Base-by-base conservation (phyloP, 257 asterid genomes). In the Scutellaria galericulata region DNA sequence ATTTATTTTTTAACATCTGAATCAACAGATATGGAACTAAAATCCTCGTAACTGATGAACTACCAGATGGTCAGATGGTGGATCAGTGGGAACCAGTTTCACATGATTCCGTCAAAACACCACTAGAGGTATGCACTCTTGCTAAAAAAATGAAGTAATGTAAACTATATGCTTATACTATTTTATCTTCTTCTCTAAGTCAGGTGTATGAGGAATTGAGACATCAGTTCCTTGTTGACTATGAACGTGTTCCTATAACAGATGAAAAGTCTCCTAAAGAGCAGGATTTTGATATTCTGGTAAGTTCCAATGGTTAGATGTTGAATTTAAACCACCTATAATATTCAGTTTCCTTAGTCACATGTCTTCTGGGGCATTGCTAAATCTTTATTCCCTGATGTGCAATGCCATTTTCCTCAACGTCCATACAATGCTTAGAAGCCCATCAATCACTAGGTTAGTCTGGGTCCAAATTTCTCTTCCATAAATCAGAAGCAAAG, bases 21-120 rank as follows among this genome's bases (percentile, higher is more conserved):
- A 78, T 77, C 68, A 72, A 79, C 96, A 93, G 98, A 82, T 93
- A 93, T 68, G 97, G 96, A 83, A 91, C 86, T 83, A 93, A 93
- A 84, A 91, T 93, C 87, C 96, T 93, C 66, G 98, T 93, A 53
- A 93, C 98, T 73, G 98, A 93, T 83, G 98, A 93, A 81, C 87
- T 93, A 63, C 98, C 97, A 81, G 96, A 93, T 85, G 98, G 98
- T 79, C 98, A 93, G 84, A 93, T 93, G 98, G 98, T 93, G 76
- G 98, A 93, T 82, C 98, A 93, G 73, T 93, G 98, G 98, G 98
- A 93, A 81, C 96, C 98, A 72, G 91, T 93, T 78, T 83, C 89
- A 64, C 71, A 20, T 77, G 91, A 86, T 81, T 91, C 94, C 40
- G 90, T 93, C 70, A 91, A 88, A 87, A 93, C 98, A 67, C 98